Base-by-base conservation (phyloP, 805 yeast genomes). In the Ogataea nitratoaversa region DNA sequence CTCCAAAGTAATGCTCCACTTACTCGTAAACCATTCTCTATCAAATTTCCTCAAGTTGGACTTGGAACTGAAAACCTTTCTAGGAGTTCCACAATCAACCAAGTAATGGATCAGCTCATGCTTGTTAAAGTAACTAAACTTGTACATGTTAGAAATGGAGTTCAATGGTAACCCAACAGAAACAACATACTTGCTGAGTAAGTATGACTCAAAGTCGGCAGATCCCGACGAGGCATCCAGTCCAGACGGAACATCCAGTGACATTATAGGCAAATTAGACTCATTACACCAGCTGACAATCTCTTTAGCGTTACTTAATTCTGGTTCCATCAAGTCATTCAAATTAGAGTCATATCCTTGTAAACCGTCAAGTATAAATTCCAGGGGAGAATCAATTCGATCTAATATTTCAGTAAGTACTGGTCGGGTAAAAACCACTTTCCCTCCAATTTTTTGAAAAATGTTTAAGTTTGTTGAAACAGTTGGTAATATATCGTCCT, bases 181-280 rank as follows among this genome's bases (percentile, higher is more conserved):
- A 4, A 82, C 72, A 28, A 86, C 71, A 64, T 80, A 79, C 43
- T 71, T 72, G 41, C 84, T 66, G 12, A 59, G 52, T 27, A 57
- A 30, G 23, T 47, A 53, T 1, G 38, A 19, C 13, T 50, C 55
- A 18, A 46, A 47, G 24, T 60, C 65, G 5, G 54, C 47, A 14
- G 67, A 63, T 7, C 96, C 97, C 0, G 95, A 77, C 4, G 93
- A 86, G 7, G 89, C 82, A 54, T 86, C 95, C 30, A 83, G 66
- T 4, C 96, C 96, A 1, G 89, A 75, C 4, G 95, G 90, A 20
- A 85, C 74, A 54, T 88, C 95, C 20, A 89, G 56, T 0, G 95
- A 84, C 64, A 85, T 53, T 8, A 74, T 65, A 29, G 73, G 70
- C 5, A 71, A 60, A 12, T 58, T 56, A 7, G 69, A 66, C 24